Percentiles rank a stretch among this genome's conserved stretches.
Conservation (phyloP, 345 rosid genomes). For the Anacardium occidentale region DNA sequence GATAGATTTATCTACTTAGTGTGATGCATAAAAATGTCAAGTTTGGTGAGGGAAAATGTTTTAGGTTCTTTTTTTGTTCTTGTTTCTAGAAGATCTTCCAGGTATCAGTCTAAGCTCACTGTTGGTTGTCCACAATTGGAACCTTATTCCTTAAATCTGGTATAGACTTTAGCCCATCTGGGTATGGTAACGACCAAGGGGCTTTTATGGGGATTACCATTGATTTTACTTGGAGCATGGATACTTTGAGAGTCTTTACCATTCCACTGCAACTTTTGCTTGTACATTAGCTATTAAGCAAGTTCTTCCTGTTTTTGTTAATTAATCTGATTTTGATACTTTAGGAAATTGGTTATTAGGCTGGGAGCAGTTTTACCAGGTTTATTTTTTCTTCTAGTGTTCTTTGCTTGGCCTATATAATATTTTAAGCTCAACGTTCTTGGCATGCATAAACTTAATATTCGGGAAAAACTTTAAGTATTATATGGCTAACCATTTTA, state of each 20-base stretch:
- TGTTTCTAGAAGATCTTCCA: background rate
- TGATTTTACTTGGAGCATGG: background rate
- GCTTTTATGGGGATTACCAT: background rate
- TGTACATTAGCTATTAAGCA: background rate
- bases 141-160: slow-evolving; percentile 5
- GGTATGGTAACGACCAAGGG: background rate
- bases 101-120: too few relatives aligned
- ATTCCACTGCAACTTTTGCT: background rate
- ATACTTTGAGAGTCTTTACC: background rate
- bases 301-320: background rate
- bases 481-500: background rate
- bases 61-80: background rate
- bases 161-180: background rate
- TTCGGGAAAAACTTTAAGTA: too few relatives aligned
- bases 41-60: background rate
- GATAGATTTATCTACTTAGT: background rate
- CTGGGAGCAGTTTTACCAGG: background rate
- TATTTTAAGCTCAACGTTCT: background rate
- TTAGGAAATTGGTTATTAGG: background rate
- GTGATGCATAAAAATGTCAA: background rate
- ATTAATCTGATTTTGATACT: background rate
- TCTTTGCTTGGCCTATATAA: background rate
- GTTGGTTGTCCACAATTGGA: background rate
- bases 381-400: background rate
- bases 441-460: background rate